These are phyloP conservation scores for Anacardium occidentale DNA, from an alignment of 345 rosid genomes.

Conservation along the genomic window DNA sequence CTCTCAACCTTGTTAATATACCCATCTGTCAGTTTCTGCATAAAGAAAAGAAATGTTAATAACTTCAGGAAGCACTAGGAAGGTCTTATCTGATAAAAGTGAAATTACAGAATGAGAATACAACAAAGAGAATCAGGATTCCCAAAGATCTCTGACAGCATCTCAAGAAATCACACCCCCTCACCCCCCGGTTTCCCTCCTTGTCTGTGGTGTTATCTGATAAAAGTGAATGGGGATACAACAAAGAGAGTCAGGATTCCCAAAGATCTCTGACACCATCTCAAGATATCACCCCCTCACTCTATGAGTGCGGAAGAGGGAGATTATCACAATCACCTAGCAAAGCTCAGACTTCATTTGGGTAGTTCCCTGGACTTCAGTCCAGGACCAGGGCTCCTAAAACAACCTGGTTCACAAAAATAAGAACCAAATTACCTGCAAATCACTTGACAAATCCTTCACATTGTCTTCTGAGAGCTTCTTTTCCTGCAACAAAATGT, in stretches of 20 bases:
- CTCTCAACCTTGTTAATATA: conserved; percentile 86
- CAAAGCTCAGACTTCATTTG: conserved; percentile 5
- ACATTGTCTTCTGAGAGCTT: conserved; percentile 94
- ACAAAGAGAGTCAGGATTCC: neutral
- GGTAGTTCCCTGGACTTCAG: neutral
- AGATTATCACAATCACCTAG: neutral
- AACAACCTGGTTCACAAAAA: neutral
- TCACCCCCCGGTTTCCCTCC: too few species aligned
- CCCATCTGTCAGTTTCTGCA: conserved; percentile 83
- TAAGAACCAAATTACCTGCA: conserved; percentile 56
- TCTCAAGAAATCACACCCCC: too few species aligned
- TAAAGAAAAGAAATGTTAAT: conserved; percentile 9
- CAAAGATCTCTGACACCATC: neutral
- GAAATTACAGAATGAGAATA: neutral
- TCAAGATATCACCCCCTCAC: neutral
- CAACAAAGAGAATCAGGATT: neutral
- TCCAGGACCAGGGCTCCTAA: neutral
- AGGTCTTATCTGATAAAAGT: neutral
- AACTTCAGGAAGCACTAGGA: neutral
- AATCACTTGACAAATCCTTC: conserved; percentile 82
- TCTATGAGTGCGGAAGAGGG: too few species aligned
- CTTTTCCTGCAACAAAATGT: conserved; percentile 53
- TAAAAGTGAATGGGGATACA: neutral
- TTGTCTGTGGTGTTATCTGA: neutral
- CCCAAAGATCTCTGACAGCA: neutral